phyloP scores from a whole-genome alignment of 73 alveolate genomes.

The Blepharisma stoltei region DNA sequence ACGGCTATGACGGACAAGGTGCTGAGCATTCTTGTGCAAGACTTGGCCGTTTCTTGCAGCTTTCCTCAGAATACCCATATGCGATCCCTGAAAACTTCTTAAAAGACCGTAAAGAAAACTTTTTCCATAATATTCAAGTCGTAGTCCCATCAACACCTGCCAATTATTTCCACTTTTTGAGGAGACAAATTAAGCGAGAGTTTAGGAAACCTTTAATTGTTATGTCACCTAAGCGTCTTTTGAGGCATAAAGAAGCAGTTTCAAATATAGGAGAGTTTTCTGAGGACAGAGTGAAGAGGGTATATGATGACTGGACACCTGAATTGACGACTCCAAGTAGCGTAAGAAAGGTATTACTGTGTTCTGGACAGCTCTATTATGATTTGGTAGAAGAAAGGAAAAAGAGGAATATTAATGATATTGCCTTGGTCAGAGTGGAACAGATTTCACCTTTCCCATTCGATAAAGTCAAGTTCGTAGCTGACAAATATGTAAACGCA shows the following conservation, averaged over 20 bases:
- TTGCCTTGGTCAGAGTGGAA: slow-evolving; percentile 74
- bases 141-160: slow-evolving; percentile 88
- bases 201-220: slow-evolving; percentile 89
- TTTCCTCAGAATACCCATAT: slow-evolving; percentile 65
- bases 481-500: slow-evolving; percentile 49
- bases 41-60: slow-evolving; percentile 81
- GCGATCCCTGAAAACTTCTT: slow-evolving; percentile 37
- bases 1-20: slow-evolving; percentile 96
- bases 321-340: background rate
- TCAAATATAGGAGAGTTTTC: slow-evolving; percentile 49
- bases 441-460: slow-evolving; percentile 81
- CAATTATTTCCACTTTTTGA: slow-evolving; percentile 87
- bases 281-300: slow-evolving; percentile 59
- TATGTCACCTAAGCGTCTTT: slow-evolving; percentile 70
- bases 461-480: slow-evolving; percentile 48
- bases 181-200: slow-evolving; percentile 88
- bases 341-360: slow-evolving; percentile 57
- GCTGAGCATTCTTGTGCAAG: slow-evolving; percentile 96
- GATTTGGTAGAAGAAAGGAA: slow-evolving; percentile 49
- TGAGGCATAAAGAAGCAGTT: slow-evolving; percentile 59
- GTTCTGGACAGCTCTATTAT: slow-evolving; percentile 71
- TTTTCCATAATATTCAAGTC: slow-evolving; percentile 50
- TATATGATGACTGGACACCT: slow-evolving; percentile 29
- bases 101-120: slow-evolving; percentile 6
- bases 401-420: slow-evolving; percentile 37